These are phyloP conservation scores for Trypanosoma avium DNA, from an alignment of 208 protist genomes.

Conservation along the genomic window DNA sequence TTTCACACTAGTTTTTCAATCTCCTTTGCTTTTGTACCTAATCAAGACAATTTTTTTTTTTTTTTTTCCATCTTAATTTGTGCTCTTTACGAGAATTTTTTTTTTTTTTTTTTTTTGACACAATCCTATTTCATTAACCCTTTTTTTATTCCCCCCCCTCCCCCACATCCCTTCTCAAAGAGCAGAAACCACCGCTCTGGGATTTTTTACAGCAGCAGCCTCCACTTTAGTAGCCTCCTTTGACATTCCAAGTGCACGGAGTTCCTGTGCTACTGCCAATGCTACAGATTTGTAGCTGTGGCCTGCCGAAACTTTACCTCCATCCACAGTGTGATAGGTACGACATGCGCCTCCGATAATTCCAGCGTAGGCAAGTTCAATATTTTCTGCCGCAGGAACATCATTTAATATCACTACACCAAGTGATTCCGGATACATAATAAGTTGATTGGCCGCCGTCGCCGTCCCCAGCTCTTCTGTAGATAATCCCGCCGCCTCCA, in stretches of 20 bases:
- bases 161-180: constrained; percentile 28
- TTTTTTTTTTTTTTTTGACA: background rate
- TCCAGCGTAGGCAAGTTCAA: constrained; percentile 75
- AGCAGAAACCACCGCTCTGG: constrained; percentile 38
- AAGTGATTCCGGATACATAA: constrained; percentile 71
- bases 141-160: background rate
- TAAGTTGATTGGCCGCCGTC: constrained; percentile 58
- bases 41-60: too few relatives aligned
- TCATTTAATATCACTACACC: constrained; percentile 75
- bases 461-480: constrained; percentile 58
- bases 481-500: constrained; percentile 60
- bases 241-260: constrained; percentile 61
- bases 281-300: constrained; percentile 81
- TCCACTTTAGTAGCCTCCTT: constrained; percentile 69
- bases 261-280: constrained; percentile 59
- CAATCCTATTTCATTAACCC: too few relatives aligned
- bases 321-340: constrained; percentile 60
- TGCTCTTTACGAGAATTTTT: background rate
- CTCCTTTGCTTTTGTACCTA: too few relatives aligned
- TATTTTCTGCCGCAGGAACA: constrained; percentile 59
- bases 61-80: background rate
- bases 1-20: too few relatives aligned
- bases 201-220: constrained; percentile 60
- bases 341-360: constrained; percentile 58
- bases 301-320: constrained; percentile 58